phyloP scores from a whole-genome alignment of 2,329 filamentous ascomycete genomes.

The Fusarium kyushuense region DNA sequence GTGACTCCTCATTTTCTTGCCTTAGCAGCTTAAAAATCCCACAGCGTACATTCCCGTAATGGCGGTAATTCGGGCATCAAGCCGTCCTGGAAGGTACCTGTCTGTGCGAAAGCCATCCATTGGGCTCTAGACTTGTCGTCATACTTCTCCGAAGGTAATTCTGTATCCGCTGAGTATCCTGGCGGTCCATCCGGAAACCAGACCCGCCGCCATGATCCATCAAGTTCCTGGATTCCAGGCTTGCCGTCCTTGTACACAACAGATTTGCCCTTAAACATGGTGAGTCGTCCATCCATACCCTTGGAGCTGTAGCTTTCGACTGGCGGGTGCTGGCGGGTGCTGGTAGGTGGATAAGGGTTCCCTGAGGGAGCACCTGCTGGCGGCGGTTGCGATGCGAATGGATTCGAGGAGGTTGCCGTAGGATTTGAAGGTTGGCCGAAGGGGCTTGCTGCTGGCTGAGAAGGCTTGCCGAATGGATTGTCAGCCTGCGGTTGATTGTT shows the following conservation, averaged over 20 bases:
- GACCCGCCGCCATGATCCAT: slow-evolving; percentile 72
- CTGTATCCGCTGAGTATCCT: slow-evolving; percentile 71
- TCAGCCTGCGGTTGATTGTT: slow-evolving; percentile 39
- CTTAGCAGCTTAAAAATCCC: slow-evolving; percentile 70
- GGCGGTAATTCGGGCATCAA: slow-evolving; percentile 83
- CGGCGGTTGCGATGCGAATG: slow-evolving; percentile 41
- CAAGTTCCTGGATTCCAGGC: slow-evolving; percentile 63
- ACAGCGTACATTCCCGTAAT: slow-evolving; percentile 78
- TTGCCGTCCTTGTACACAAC: slow-evolving; percentile 67
- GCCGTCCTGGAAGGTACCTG: slow-evolving; percentile 76
- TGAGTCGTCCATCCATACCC: slow-evolving; percentile 60
- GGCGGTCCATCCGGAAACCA: slow-evolving; percentile 81
- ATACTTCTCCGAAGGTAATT: slow-evolving; percentile 68
- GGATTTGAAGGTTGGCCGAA: slow-evolving; percentile 47
- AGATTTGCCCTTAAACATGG: slow-evolving; percentile 71
- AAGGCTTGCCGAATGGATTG: slow-evolving; percentile 47
- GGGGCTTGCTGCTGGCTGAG: slow-evolving; percentile 28
- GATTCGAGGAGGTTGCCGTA: slow-evolving; percentile 37
- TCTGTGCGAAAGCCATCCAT: slow-evolving; percentile 73
- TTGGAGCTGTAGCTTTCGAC: slow-evolving; percentile 59
- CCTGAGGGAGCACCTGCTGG: slow-evolving; percentile 12
- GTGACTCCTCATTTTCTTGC: neutral
- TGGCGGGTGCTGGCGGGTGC: slow-evolving; percentile 59
- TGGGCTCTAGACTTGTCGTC: slow-evolving; percentile 69
- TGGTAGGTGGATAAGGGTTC: slow-evolving; percentile 60